Percentiles rank a stretch among this genome's conserved stretches.
Conservation (phyloP, 2,329 filamentous ascomycete genomes). For the Xylaria sp. region DNA sequence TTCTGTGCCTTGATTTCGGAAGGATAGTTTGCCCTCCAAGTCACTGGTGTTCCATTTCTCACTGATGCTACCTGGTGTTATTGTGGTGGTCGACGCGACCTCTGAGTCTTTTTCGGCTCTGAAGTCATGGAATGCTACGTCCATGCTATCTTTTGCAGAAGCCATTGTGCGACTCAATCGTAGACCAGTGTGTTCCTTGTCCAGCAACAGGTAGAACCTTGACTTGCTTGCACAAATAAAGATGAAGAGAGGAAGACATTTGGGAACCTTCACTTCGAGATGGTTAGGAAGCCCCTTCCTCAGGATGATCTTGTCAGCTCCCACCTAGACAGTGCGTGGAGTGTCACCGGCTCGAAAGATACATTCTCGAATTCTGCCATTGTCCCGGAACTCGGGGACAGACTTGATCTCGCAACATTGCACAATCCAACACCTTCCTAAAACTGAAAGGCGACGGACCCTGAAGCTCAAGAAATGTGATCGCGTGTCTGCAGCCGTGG, state of each 20-base stretch:
- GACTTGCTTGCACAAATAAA: background rate
- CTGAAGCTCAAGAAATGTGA: background rate
- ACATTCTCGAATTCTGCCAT: background rate
- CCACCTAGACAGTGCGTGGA: background rate
- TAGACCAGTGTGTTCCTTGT: background rate
- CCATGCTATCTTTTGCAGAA: slow-evolving; percentile 3
- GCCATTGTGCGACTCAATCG: background rate
- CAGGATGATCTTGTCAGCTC: background rate
- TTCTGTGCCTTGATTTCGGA: background rate
- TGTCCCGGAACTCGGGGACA: background rate
- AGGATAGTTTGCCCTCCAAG: background rate
- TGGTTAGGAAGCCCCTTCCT: no score
- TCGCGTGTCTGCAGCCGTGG: background rate
- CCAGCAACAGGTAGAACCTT: background rate
- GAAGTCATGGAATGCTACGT: background rate
- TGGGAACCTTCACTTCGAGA: background rate
- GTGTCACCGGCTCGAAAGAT: slow-evolving; percentile 2
- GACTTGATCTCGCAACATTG: background rate
- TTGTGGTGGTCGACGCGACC: slow-evolving; percentile 4
- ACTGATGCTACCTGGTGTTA: slow-evolving; percentile 1
- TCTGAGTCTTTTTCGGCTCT: background rate
- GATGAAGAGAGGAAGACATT: background rate
- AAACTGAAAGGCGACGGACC: background rate
- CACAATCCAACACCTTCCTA: slow-evolving; percentile 3
- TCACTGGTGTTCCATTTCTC: background rate